Evolutionary conservation across 2,329 filamentous ascomycete species (phyloP), one percentile per base, ranked within the genome.

Genomic region (Colletotrichum somersetense): DNA sequence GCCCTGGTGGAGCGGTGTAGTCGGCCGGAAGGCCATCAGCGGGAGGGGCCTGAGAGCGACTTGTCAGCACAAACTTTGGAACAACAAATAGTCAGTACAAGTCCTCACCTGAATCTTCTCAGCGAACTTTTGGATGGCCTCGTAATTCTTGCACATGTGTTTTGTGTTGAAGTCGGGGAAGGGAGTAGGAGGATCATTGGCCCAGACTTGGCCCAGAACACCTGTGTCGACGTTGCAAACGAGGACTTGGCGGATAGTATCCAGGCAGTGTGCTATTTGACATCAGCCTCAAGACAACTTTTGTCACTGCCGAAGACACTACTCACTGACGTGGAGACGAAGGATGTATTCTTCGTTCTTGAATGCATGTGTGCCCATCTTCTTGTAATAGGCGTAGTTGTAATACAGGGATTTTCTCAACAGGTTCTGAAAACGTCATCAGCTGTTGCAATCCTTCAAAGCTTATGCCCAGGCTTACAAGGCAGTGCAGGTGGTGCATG

Each of bases 81-180:
- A 8, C 12, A 20, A 16, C 5, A 2, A 1, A n/a, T n/a, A 23
- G 5, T 57, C 26, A 5, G 8, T 2, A 56, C 6, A 5, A 3
- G 67, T 44, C 0, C 14, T 50, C 44, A 83, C 85, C 73, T 91
- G 89, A 35, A 86, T 82, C 40, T 77, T 78, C 71, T 88, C 83
- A 1, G 89, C 89, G 88, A 88, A 91, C 20, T 79, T 73, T 38
- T 85, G 79, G 5, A 90, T 79, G 1, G 81, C 83, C 2, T 89
- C 87, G 64, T 87, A 90, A 76, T 89, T 88, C 44, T 87, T 85
- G 78, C 89, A 91, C 59, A 81, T 82, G 77, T 91, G 90, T 67
- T 82, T 81, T 0, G 89, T 91, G 75, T 89, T 89, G 79, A 91
- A 91, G 77, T 91, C 89, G 2, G 89, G 88, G 74, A 89, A 91